Conservation (phyloP, 2,329 filamentous ascomycete species). For the Scedosporium aurantiacum region DNA sequence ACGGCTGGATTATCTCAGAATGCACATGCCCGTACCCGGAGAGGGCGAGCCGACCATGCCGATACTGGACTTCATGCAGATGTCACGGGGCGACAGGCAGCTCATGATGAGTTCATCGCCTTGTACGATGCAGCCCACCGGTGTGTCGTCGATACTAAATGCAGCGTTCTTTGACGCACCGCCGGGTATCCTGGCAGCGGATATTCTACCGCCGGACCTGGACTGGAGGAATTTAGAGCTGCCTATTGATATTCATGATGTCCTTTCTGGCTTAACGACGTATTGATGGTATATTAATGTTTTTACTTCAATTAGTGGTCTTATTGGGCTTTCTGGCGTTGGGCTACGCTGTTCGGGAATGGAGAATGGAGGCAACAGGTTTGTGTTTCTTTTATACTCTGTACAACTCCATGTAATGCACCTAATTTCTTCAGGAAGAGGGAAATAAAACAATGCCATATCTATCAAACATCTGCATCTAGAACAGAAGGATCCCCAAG, state of each 20-base stretch:
- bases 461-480: no score
- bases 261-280: slow-evolving; percentile 2
- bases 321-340: no score
- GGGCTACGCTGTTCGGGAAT: no score
- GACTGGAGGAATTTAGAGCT: slow-evolving; percentile 6
- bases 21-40: not conserved
- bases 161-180: not conserved
- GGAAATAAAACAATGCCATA: no score
- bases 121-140: not conserved
- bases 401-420: no score
- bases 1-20: not conserved
- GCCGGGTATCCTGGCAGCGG: no score
- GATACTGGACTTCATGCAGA: not conserved
- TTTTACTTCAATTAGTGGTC: no score
- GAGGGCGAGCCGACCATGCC: not conserved
- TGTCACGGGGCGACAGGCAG: not conserved
- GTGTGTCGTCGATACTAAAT: not conserved
- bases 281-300: not conserved
- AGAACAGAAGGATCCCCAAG: no score
- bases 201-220: not conserved
- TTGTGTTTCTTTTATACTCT: no score
- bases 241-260: slow-evolving; percentile 6
- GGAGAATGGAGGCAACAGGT: no score
- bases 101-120: not conserved
- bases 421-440: no score